These are phyloP conservation scores for Sistotremastrum suecicum DNA, from an alignment of 768 basidiomycete genomes.

Conservation along the genomic window DNA sequence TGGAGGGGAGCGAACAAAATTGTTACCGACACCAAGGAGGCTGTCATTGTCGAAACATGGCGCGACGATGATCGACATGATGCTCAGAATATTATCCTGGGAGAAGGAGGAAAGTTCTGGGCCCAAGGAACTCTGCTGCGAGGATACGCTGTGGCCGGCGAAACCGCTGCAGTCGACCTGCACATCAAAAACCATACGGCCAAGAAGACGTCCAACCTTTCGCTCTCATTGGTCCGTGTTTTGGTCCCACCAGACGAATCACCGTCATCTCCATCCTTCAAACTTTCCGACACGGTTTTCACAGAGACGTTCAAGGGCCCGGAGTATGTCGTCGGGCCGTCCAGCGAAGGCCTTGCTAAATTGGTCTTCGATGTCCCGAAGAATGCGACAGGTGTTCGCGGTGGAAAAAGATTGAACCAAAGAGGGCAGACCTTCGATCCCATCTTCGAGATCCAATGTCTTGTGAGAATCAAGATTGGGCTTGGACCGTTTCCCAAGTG, in stretches of 20 bases:
- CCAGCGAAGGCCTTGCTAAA: conserved; percentile 63
- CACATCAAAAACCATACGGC: conserved; percentile 72
- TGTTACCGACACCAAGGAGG: conserved; percentile 44
- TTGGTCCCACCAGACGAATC: conserved; percentile 38
- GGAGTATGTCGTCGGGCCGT: conserved; percentile 63
- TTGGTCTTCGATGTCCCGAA: conserved; percentile 71
- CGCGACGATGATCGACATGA: conserved; percentile 22
- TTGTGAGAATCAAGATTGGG: conserved; percentile 45
- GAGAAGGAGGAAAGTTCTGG: conserved; percentile 72
- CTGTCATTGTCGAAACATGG: conserved; percentile 50
- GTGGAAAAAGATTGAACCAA: conserved; percentile 22
- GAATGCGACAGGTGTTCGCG: conserved; percentile 47
- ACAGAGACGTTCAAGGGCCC: conserved; percentile 58
- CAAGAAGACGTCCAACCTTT: conserved; percentile 62
- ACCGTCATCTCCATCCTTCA: conserved; percentile 30
- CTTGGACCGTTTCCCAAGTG: conserved; percentile 61
- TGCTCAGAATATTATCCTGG: conserved; percentile 50
- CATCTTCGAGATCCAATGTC: conserved; percentile 57
- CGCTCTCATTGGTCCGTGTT: conserved; percentile 43
- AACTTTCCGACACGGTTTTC: conserved; percentile 53
- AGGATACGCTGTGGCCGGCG: conserved; percentile 49
- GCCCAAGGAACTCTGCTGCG: conserved; percentile 54
- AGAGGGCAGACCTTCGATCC: conserved; percentile 21
- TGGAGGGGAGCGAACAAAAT: conserved; percentile 66
- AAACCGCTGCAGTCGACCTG: conserved; percentile 57